phyloP scores from a whole-genome alignment of 2,329 filamentous ascomycete genomes.

The Biscogniauxia mediterranea region DNA sequence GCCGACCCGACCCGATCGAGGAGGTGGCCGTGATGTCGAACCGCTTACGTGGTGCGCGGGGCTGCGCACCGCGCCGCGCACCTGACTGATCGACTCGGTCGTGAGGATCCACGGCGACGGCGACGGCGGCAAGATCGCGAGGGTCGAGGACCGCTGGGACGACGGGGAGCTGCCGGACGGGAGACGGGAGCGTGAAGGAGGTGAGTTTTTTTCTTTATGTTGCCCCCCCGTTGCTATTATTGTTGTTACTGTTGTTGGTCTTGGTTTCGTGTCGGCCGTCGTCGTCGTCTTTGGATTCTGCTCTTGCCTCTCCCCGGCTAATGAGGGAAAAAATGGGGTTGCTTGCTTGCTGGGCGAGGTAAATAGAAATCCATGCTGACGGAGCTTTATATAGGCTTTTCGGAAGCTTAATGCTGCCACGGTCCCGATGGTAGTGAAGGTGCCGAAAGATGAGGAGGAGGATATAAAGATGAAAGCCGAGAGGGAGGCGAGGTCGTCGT shows the following conservation, averaged over 20 bases:
- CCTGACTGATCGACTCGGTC: constrained; percentile 31
- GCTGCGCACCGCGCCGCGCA: constrained; percentile 32
- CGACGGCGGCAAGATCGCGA: constrained; percentile 35
- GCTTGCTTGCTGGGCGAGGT: too few relatives aligned
- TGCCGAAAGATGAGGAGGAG: constrained; percentile 36
- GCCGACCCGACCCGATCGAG: constrained; percentile 62
- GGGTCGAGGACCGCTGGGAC: constrained; percentile 39
- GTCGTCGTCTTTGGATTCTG: constrained; percentile 18
- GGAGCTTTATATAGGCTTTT: constrained; percentile 26
- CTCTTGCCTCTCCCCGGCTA: background rate
- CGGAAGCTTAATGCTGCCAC: constrained; percentile 38
- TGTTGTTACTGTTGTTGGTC: too few relatives aligned
- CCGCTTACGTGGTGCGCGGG: constrained; percentile 38
- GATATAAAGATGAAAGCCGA: constrained; percentile 33
- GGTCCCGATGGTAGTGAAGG: constrained; percentile 34
- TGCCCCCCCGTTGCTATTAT: too few relatives aligned
- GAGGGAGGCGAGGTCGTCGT: constrained; percentile 20
- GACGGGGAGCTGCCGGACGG: constrained; percentile 35
- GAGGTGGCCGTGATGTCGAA: constrained; percentile 46
- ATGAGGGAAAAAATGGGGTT: too few relatives aligned
- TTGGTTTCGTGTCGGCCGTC: too few relatives aligned
- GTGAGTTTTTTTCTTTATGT: constrained; percentile 24
- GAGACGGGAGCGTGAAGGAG: constrained; percentile 33
- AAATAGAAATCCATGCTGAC: constrained; percentile 8
- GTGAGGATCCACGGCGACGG: constrained; percentile 33